Base-by-base conservation (phyloP, 352 stramenopile species). In the Pythium insidiosum region DNA sequence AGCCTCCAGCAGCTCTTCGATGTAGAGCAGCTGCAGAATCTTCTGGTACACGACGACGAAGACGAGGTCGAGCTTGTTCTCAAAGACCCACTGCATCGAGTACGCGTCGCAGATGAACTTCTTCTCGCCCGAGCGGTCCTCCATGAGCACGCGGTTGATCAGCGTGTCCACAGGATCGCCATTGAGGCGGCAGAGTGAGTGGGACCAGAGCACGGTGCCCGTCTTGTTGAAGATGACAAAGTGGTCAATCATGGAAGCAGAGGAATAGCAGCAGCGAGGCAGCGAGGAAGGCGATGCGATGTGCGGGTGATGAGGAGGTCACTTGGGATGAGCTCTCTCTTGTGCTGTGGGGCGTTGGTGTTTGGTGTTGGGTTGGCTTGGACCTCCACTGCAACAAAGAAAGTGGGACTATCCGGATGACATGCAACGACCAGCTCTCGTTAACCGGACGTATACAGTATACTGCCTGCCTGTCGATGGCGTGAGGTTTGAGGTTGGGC, bases 1-100 rank as follows among this genome's bases (percentile, higher is more conserved):
- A 25, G 71, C 72, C 43, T 95, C 81, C 19, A 96, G 76, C 36
- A 97, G 65, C 47, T 96, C 87, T 22, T 96, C 87, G 23, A 95
- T 78, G 63, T 96, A 97, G 34, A 92, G 63, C 43, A 96, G 65
- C 56, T 95, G 80, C 41, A 96, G 53, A 38, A 94, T 90, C 54
- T 90, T 94, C 58, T 96, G 84, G 52, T 95, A 96, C 4, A 96
- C 84, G 36, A 94, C 82, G 30, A 95, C 88, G 43, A 96, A 95
- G 18, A 97, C 85, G 29, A 96, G 45, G 43, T 94, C 84, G 25
- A 93, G 63, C 56, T 95, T 94, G 71, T 97, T 97, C 63, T 92
- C 83, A 36, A 96, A 91, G 28, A 70, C 70, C 84, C 85, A 97
- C 46, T 95, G 85, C 73, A 96, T 84, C 26, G 70, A 72, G 67